Percentiles rank a stretch among this genome's conserved stretches.
phyloP scores from a whole-genome alignment of 345 rosid genomes.

The Microthlaspi erraticum region DNA sequence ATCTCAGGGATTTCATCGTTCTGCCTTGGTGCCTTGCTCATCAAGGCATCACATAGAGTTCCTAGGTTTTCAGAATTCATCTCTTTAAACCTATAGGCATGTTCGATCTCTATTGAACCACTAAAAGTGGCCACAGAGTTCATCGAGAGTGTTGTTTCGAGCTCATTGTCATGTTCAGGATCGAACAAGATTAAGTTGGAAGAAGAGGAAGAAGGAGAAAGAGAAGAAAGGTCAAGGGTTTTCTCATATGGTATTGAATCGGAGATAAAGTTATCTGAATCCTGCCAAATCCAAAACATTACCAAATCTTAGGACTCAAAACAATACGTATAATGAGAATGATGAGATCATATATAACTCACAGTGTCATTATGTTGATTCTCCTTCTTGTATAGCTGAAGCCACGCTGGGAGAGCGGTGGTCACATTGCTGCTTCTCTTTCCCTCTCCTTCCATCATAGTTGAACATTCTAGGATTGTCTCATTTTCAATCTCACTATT shows the following conservation, averaged over 20 bases:
- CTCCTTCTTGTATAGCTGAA: constrained; percentile 64
- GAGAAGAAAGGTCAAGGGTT: constrained; percentile 58
- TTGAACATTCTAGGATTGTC: constrained; percentile 20
- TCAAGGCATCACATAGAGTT: constrained; percentile 60
- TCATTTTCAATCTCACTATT: constrained; percentile 22
- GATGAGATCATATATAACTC: constrained; percentile 19
- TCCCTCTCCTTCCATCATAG: constrained; percentile 32
- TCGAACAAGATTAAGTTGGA: constrained; percentile 48
- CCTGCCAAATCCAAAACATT: constrained; percentile 43
- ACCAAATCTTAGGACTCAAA: constrained; percentile 7
- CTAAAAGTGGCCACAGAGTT: constrained; percentile 61
- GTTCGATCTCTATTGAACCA: constrained; percentile 58
- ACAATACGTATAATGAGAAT: background rate
- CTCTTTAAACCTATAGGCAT: constrained; percentile 56
- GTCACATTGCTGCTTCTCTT: constrained; percentile 44
- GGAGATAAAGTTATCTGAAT: constrained; percentile 47
- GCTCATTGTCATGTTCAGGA: constrained; percentile 44
- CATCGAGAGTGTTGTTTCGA: constrained; percentile 34
- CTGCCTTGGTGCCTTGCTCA: constrained; percentile 65
- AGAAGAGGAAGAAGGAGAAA: constrained; percentile 65
- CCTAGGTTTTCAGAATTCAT: constrained; percentile 52
- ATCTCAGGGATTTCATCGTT: constrained; percentile 62
- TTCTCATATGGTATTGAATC: constrained; percentile 47
- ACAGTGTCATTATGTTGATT: constrained; percentile 41
- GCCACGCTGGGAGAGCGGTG: constrained; percentile 74